Evolutionary conservation across 1,139 yeast genomes (phyloP), one percentile per base, ranked within the genome.

Genomic region (Candida neerlandica): DNA sequence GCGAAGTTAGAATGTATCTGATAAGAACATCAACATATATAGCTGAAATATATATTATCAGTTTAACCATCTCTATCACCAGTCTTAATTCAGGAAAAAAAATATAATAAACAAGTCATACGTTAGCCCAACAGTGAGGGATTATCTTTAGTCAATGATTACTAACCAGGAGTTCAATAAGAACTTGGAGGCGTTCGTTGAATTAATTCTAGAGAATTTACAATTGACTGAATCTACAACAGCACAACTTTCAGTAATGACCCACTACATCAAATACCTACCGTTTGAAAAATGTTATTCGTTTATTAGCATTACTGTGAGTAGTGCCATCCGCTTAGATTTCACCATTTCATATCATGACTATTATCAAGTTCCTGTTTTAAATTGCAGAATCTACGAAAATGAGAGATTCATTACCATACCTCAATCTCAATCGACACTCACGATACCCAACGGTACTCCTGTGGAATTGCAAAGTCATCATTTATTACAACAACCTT

Each of bases 361-460:
- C 12, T 62, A 68, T 44, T 75, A 68, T 52, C 50, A 46, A 32
- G 72, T 65, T 1, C 80, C 80, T 0, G 63, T 71, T 6, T 53
- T 70, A 30, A 58, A 66, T 47, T 67, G 69, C 46, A 60, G 66
- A 15, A 44, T 55, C 7, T 49, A 44, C 32, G 30, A 41, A 4
- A 43, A 51, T 34, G 53, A 41, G 3, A 44, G 16, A 37, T 32
- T 49, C 12, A 1, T 34, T 7, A 15, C 45, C 12, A 10, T 10
- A 2, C 16, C 16, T 11, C 7, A 23, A 16, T 12, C 32, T 4
- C 45, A 43, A 23, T 23, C 33, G 1, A n/a, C 16, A 3, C 14
- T 43, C 19, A 32, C 11, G 11, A 5, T 21, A 10, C 21, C 42
- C 10, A n/a, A 23, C 14, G 5, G 29, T 7, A 45, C 34, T 5